A percentile compares a stretch with the other conserved stretches of the same genome.
These are phyloP conservation scores for Ilex aquifolium DNA, from an alignment of 257 asterid genomes.

Conservation along the genomic window DNA sequence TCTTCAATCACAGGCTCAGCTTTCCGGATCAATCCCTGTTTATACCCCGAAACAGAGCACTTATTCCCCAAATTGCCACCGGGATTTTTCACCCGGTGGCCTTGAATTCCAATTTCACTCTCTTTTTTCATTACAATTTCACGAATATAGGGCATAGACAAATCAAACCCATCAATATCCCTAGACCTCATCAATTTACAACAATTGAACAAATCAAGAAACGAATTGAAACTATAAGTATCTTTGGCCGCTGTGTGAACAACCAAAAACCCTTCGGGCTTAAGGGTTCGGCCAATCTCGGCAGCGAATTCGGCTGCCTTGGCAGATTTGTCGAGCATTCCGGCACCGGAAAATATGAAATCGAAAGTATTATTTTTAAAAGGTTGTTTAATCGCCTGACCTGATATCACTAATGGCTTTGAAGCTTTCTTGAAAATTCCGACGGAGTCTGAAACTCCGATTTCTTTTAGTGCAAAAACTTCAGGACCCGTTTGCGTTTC, in stretches of 20 bases:
- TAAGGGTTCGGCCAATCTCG: conserved; percentile 51
- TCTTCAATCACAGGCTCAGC: conserved; percentile 34
- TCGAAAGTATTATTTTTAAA: conserved; percentile 28
- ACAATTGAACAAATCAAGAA: conserved; percentile 40
- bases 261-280: conserved; percentile 58
- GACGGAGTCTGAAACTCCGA: conserved; percentile 13
- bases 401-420: conserved; percentile 8
- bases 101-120: not conserved
- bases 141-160: not conserved
- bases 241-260: conserved; percentile 43
- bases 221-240: conserved; percentile 48
- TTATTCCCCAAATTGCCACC: not conserved
- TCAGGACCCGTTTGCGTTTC: conserved; percentile 14
- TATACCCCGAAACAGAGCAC: conserved; percentile 15
- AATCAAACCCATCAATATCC: conserved; percentile 27
- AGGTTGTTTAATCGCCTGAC: not conserved
- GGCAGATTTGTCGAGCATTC: conserved; percentile 44
- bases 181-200: conserved; percentile 46
- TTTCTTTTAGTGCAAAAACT: conserved; percentile 14
- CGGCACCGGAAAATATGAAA: conserved; percentile 53
- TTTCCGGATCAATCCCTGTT: conserved; percentile 15
- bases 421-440: conserved; percentile 14
- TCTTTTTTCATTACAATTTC: conserved; percentile 16
- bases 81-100: not conserved
- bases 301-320: conserved; percentile 43